Base-by-base conservation (phyloP, 768 basidiomycete species). In the Phlebiopsis flavidoalba region DNA sequence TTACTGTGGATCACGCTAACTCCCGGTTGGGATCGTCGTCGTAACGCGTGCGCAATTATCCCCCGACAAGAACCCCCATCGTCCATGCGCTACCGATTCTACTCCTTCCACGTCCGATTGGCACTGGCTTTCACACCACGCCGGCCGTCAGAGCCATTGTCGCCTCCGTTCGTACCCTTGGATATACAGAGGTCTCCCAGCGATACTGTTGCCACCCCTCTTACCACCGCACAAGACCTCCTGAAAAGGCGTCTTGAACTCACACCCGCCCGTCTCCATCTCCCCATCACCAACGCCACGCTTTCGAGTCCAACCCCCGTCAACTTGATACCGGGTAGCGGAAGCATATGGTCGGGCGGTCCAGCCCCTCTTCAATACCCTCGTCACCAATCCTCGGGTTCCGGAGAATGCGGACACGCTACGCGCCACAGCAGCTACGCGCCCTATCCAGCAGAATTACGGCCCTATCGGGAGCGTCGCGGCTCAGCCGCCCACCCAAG, bases 331-430 rank as follows among this genome's bases (percentile, higher is more conserved):
- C 60, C 65, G 5, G 71, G 76, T 2, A 76, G 80, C 53, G 88
- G 84, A 1, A 90, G 89, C 45, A 89, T 89, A 88, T 84, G 87
- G 3, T 78, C 85, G 14, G 76, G 75, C 3, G 86, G 85, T 61
- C 82, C 83, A 58, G 64, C 62, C 6, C 60, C 67, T 12, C 55
- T 68, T 1, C 53, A 33, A 10, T 66, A 63, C 36, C 53, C 57
- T 6, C n/a, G n/a, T n/a, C n/a, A 53, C 60, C 8, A 56, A 52
- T 22, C 53, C 46, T n/a, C 36, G 22, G 1, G n/a, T 36, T 17
- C 26, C 46, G 3, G 59, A 40, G 0, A 59, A 59, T 15, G 49
- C n/a, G 48, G 33, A 24, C 49, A 8, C 36, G 31, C n/a, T 52
- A 51, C 36, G 58, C 21, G 12, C 24, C 47, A 5, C 57, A 48